Conservation (phyloP, 2,329 filamentous ascomycete genomes). For the Chalaropsis thielavioides region DNA sequence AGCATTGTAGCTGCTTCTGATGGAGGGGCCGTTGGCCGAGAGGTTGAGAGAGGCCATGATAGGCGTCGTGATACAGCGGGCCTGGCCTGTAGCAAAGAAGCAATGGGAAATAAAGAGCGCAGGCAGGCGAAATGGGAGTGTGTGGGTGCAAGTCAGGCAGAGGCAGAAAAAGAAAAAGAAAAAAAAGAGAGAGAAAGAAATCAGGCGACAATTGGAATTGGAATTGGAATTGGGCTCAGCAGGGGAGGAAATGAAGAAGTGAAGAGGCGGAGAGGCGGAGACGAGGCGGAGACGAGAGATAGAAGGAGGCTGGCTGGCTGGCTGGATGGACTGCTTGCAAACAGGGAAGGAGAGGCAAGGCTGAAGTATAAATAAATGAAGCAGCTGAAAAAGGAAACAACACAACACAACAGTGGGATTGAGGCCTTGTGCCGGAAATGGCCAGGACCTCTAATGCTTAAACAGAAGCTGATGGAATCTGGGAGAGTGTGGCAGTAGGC, state of each 20-base stretch:
- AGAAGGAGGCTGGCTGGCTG: constrained; percentile 9
- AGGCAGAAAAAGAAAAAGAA: background rate
- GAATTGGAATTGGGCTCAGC: no score
- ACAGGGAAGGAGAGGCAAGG: background rate
- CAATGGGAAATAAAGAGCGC: no score
- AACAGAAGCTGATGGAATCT: constrained; percentile 4
- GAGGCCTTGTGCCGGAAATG: constrained; percentile 5
- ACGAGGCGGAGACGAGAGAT: background rate
- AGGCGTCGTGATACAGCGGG: background rate
- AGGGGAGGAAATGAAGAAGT: background rate
- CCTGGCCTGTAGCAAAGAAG: no score
- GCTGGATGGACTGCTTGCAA: background rate
- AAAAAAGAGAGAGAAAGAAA: background rate
- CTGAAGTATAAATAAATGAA: background rate
- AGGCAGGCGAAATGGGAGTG: background rate
- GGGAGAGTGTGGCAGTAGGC: background rate
- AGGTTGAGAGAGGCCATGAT: constrained; percentile 67
- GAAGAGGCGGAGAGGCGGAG: background rate
- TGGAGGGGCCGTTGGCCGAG: constrained; percentile 65
- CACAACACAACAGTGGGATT: background rate
- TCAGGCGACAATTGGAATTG: background rate
- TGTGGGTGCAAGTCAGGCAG: background rate
- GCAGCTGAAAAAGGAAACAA: background rate
- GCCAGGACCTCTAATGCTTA: background rate
- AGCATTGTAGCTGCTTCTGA: constrained; percentile 62